Base-by-base conservation (phyloP, 2,329 filamentous ascomycete genomes). In the Purpureocillium takamizusanense region DNA sequence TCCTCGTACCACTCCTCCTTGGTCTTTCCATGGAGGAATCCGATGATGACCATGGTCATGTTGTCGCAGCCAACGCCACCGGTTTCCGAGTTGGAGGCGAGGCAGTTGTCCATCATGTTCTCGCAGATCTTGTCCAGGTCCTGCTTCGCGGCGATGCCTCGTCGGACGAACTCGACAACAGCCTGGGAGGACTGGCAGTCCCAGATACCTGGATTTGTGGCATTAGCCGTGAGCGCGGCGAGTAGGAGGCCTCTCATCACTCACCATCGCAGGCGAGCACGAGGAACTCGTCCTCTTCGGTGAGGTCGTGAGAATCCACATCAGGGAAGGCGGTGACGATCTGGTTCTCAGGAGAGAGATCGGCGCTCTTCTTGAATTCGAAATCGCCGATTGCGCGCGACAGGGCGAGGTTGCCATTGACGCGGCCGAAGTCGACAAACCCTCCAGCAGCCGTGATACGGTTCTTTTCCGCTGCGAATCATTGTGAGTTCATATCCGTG, bases 21-120 rank as follows among this genome's bases (percentile, higher is more conserved):
- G 52, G 81, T 85, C 73, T 86, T 88, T 61, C 90, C 92, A 56
- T 86, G 79, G 51, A 98, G 76, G 59, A 98, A 79, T 50, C 83
- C 92, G 56, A 98, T 70, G 49, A 98, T 76, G 52, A 83, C 71
- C 84, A 98, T 97, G 51, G 92, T 98, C 92, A 98, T 98, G 72
- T 98, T 98, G 70, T 98, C 92, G 63, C 92, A 98, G 45, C 92
- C 92, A 45, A 98, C 90, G 46, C 92, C 92, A 39, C 92, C 92
- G 25, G 90, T 95, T 67, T 98, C 92, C 50, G 89, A 95, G 75
- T 94, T 97, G 44, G 89, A 94, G 31, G 92, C 89, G 48, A 98
- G 74, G 60, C 92, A 98, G 70, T 97, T 98, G 71, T 98, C 90
- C 92, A 98, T 98, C 87, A 98, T 95, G 69, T 98, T 98, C 67